Conservation (phyloP, 2,329 filamentous ascomycete species). For the Neofusicoccum laricinum region DNA sequence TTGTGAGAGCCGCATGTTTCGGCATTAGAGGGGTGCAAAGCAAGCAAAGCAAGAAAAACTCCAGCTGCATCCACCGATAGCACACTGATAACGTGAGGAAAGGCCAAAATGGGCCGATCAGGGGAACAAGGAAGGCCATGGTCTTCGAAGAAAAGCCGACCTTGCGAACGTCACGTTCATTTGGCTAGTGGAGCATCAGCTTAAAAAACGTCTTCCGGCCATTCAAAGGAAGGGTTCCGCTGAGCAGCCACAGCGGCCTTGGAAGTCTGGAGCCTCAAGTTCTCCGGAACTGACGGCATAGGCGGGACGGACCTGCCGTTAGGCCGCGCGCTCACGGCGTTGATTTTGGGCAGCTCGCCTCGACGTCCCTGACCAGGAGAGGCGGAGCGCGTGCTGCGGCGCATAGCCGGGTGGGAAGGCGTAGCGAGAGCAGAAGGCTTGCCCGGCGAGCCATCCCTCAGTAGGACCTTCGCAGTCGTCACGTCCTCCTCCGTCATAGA, state of each 20-base stretch:
- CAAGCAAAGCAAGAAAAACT: neutral
- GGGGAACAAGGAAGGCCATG: neutral
- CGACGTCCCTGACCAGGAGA: constrained; percentile 17
- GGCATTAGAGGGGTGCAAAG: neutral
- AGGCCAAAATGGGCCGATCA: neutral
- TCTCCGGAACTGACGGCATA: constrained; percentile 27
- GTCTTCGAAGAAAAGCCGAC: neutral
- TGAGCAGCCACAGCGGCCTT: neutral
- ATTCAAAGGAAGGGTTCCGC: constrained; percentile 7
- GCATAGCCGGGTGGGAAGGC: constrained; percentile 27
- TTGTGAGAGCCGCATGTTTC: neutral
- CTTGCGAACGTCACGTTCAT: neutral
- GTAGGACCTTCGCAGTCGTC: constrained; percentile 1
- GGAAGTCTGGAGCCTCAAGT: constrained; percentile 20
- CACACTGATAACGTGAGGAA: neutral
- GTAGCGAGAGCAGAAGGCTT: constrained; percentile 28
- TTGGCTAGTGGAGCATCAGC: neutral
- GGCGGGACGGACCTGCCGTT: constrained; percentile 30
- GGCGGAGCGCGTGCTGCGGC: constrained; percentile 17
- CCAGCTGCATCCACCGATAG: neutral
- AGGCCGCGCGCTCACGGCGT: constrained; percentile 27
- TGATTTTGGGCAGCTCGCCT: constrained; percentile 15
- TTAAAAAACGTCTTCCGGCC: constrained; percentile 18
- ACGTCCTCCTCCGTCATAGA: neutral
- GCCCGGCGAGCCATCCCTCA: neutral